Base-by-base conservation (phyloP, 352 stramenopile genomes). In the Thalassiosira mediterranea region DNA sequence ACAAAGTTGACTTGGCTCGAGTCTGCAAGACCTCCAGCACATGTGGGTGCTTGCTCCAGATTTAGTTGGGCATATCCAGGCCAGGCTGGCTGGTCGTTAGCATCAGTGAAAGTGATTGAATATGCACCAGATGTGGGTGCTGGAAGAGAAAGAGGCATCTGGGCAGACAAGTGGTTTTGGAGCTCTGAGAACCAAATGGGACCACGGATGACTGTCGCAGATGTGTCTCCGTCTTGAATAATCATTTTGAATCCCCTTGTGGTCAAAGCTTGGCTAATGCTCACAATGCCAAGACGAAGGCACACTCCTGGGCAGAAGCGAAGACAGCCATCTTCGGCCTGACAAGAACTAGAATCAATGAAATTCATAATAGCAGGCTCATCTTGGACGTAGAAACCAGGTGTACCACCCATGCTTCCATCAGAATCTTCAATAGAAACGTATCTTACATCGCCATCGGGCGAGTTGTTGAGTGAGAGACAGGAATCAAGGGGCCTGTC, bases 351-450 rank as follows among this genome's bases (percentile, higher is more conserved):
- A 28, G 52, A 28, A 29, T 66, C 66, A n/a, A 76, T 63, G 44
- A 66, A 68, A 26, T 71, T 49, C 13, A 37, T 70, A 23, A 68
- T 44, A 25, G 65, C 4, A 0, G 42, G 13, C 52, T 67, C 52
- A 51, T 68, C 23, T 59, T 68, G 66, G 10, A 76, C 23, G 47
- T 38, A 76, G 29, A 76, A 68, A 0, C 66, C 64, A 62, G 61
- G 61, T 29, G 10, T 11, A 34, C 1, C 32, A 34, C 51, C 48
- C 8, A 76, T 31, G 5, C 56, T 71, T 4, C 66, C 57, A 63
- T 76, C 66, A 10, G 31, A 21, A 66, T 76, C 66, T 60, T 68
- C 52, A 37, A 76, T 70, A 19, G 29, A 34, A 47, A 76, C 29
- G 3, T 49, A 42, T 29, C 42, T 42, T 5, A 76, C 54, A 19